These are phyloP conservation scores for Linanthus parryae DNA, from an alignment of 148 eudicot species.

Conservation along the genomic window DNA sequence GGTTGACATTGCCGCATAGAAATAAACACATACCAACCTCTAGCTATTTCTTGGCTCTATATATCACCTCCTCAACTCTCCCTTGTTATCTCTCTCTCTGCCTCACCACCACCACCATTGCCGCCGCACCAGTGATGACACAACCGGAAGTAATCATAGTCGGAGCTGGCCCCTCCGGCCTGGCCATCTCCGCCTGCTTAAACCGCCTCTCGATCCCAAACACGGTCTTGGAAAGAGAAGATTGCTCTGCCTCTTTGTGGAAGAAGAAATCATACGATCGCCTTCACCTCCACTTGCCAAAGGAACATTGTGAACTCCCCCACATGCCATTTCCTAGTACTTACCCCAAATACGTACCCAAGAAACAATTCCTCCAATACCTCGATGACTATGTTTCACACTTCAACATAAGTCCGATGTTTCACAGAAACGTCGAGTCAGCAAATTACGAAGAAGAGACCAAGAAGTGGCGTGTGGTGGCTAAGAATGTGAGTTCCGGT, in stretches of 20 bases:
- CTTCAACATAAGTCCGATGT: slow-evolving; percentile 54
- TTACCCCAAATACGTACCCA: slow-evolving; percentile 40
- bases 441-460: slow-evolving; percentile 35
- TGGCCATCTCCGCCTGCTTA: slow-evolving; percentile 67
- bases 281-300: slow-evolving; percentile 65
- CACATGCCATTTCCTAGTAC: slow-evolving; percentile 29
- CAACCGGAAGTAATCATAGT: slow-evolving; percentile 41
- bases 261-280: slow-evolving; percentile 63
- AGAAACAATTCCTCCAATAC: slow-evolving; percentile 37
- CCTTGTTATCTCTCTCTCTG: no score
- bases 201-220: slow-evolving; percentile 44
- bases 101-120: no score
- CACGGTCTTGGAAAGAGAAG: slow-evolving; percentile 59
- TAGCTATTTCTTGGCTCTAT: no score
- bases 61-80: no score
- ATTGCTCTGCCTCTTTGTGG: slow-evolving; percentile 69
- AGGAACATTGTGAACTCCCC: slow-evolving; percentile 55
- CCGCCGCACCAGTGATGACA: no score
- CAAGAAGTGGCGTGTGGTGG: neutral
- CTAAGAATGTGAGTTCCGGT: neutral
- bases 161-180: slow-evolving; percentile 82
- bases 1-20: no score
- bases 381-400: slow-evolving; percentile 48
- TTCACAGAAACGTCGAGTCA: slow-evolving; percentile 26
- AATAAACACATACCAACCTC: no score